phyloP scores from a whole-genome alignment of 2,329 filamentous ascomycete species.

The Camillea tinctor region DNA sequence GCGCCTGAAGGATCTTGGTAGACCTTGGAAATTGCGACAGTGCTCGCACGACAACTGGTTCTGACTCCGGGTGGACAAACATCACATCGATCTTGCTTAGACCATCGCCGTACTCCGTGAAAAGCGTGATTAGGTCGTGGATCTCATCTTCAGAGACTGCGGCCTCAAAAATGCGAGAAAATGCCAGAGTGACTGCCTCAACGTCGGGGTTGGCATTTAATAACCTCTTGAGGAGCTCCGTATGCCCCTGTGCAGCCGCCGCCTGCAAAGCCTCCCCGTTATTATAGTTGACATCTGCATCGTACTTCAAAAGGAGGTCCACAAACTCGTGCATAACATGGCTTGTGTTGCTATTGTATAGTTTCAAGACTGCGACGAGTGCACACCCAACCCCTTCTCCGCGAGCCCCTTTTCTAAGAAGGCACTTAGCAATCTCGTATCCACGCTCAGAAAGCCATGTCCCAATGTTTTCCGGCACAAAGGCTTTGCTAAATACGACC shows the following conservation, averaged over 20 bases:
- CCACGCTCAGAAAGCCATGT: slow-evolving; percentile 49
- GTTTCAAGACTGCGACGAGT: slow-evolving; percentile 46
- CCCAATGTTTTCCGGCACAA: slow-evolving; percentile 39
- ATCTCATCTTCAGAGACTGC: slow-evolving; percentile 49
- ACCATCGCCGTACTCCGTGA: slow-evolving; percentile 49
- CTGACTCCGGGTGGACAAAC: slow-evolving; percentile 40
- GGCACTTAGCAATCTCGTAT: slow-evolving; percentile 44
- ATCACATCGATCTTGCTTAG: slow-evolving; percentile 51
- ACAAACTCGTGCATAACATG: slow-evolving; percentile 47
- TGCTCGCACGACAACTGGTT: slow-evolving; percentile 52
- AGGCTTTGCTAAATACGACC: slow-evolving; percentile 44
- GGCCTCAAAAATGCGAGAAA: slow-evolving; percentile 56
- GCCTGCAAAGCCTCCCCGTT: slow-evolving; percentile 53
- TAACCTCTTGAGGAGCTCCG: slow-evolving; percentile 48
- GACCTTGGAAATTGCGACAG: slow-evolving; percentile 56
- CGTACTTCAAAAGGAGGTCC: slow-evolving; percentile 40
- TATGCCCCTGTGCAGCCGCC: slow-evolving; percentile 52
- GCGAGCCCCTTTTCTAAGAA: slow-evolving; percentile 49
- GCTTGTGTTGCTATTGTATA: slow-evolving; percentile 38
- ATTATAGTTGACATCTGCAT: slow-evolving; percentile 49
- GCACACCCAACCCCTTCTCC: slow-evolving; percentile 46
- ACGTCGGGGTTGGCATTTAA: slow-evolving; percentile 50
- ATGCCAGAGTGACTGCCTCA: slow-evolving; percentile 50
- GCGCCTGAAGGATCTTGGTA: slow-evolving; percentile 47
- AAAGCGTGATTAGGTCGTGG: slow-evolving; percentile 50